Percentiles rank a stretch among this genome's conserved stretches.
phyloP scores from a whole-genome alignment of 176 grass and related monocot genomes.

The Panicum miliaceum region DNA sequence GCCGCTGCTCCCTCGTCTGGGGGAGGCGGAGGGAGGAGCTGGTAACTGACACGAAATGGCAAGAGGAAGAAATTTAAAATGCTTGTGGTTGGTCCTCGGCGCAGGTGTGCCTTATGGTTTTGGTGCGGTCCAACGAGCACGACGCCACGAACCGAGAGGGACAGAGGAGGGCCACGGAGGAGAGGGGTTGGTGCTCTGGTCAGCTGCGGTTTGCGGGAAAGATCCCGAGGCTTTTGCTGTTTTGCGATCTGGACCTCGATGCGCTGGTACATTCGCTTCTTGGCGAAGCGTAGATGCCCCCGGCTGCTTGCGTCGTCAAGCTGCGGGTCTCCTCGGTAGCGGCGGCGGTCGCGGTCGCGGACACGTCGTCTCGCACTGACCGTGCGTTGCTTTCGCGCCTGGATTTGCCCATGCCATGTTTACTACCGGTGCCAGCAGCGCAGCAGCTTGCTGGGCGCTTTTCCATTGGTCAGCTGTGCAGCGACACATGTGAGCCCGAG shows the following conservation, averaged over 20 bases:
- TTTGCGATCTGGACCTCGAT: neutral
- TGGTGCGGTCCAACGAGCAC: slow-evolving; percentile 10
- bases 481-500: too few relatives aligned
- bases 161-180: neutral
- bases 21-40: neutral
- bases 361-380: neutral
- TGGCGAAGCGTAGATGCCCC: neutral
- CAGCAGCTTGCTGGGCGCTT: too few relatives aligned
- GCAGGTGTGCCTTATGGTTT: neutral
- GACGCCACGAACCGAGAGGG: neutral
- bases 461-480: too few relatives aligned
- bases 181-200: neutral
- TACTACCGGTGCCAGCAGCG: too few relatives aligned
- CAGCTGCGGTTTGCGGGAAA: neutral
- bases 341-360: neutral
- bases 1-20: neutral
- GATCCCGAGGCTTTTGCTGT: neutral
- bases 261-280: neutral
- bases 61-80: slow-evolving; percentile 21
- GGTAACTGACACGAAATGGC: slow-evolving; percentile 33
- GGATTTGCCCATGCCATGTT: too few relatives aligned
- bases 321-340: neutral
- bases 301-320: neutral
- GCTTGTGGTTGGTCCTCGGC: slow-evolving; percentile 13
- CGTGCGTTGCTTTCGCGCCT: neutral